A percentile compares a stretch with the other conserved stretches of the same genome.
Conservation (phyloP, 345 rosid genomes). For the Psidium guajava region DNA sequence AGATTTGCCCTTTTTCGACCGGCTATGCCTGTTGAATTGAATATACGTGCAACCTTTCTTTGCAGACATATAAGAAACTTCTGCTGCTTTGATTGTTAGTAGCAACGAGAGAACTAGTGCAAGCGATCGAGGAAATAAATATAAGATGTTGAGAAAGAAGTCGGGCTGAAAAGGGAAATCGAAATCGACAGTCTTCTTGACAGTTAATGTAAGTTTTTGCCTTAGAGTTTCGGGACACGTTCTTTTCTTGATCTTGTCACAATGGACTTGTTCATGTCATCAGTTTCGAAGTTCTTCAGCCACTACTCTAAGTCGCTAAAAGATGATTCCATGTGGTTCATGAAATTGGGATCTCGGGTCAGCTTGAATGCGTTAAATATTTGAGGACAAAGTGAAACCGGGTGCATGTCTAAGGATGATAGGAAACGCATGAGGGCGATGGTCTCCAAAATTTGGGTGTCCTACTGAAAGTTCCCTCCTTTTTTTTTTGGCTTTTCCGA, state of each 20-base stretch:
- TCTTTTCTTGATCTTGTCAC: not conserved
- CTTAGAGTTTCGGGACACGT: not conserved
- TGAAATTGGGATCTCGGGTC: not conserved
- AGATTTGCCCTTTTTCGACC: not conserved
- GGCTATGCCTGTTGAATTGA: not conserved
- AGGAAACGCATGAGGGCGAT: not conserved
- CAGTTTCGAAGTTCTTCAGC: not conserved
- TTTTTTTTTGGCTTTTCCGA: not conserved
- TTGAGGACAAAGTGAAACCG: not conserved
- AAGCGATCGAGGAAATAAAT: not conserved
- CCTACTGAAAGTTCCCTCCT: not conserved
- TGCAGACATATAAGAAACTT: not conserved
- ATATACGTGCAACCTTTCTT: not conserved
- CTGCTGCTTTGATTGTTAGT: not conserved
- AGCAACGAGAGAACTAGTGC: not conserved
- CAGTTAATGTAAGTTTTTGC: not conserved
- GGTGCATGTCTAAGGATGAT: not conserved
- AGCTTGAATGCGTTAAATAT: not conserved
- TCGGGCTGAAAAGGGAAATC: not conserved
- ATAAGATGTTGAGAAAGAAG: not conserved
- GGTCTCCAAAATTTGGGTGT: not conserved
- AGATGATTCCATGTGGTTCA: not conserved
- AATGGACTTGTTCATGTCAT: not conserved
- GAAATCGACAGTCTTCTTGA: not conserved
- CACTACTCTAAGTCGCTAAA: not conserved